Conservation (phyloP, 2,329 filamentous ascomycete genomes). For the Spiromastix sp. region DNA sequence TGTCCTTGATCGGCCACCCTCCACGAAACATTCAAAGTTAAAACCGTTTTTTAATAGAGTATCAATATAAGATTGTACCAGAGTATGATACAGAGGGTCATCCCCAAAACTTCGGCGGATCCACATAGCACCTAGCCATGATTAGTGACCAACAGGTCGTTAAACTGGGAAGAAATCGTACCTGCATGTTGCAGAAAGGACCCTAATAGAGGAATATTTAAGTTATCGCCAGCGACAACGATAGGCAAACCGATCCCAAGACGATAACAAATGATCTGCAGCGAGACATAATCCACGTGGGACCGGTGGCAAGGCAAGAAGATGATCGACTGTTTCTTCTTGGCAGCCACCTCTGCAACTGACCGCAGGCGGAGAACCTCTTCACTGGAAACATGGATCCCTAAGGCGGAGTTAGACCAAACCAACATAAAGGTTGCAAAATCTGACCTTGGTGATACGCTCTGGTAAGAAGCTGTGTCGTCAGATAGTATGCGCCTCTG, state of each 20-base stretch:
- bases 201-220: slow-evolving; percentile 88
- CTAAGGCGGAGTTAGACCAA: slow-evolving; percentile 20
- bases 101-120: slow-evolving; percentile 88
- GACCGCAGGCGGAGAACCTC: slow-evolving; percentile 75
- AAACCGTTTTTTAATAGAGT: slow-evolving; percentile 80
- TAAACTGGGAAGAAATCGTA: slow-evolving; percentile 16
- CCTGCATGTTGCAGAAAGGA: slow-evolving; percentile 88
- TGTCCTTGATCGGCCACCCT: slow-evolving; percentile 84
- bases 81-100: slow-evolving; percentile 75
- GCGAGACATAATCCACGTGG: slow-evolving; percentile 90
- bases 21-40: slow-evolving; percentile 96
- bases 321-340: slow-evolving; percentile 88
- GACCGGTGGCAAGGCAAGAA: slow-evolving; percentile 92
- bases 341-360: slow-evolving; percentile 71
- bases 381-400: slow-evolving; percentile 88
- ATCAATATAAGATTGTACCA: slow-evolving; percentile 96
- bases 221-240: slow-evolving; percentile 88
- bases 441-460: slow-evolving; percentile 72
- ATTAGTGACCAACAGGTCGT: background rate
- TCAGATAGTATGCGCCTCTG: slow-evolving; percentile 78
- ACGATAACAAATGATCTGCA: slow-evolving; percentile 92
- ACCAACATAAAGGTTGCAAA: background rate
- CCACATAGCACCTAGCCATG: slow-evolving; percentile 66
- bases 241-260: slow-evolving; percentile 80
- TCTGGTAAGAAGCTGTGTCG: slow-evolving; percentile 76